Base-by-base conservation (phyloP, 257 asterid species). In the Fraxinus cuspidata region DNA sequence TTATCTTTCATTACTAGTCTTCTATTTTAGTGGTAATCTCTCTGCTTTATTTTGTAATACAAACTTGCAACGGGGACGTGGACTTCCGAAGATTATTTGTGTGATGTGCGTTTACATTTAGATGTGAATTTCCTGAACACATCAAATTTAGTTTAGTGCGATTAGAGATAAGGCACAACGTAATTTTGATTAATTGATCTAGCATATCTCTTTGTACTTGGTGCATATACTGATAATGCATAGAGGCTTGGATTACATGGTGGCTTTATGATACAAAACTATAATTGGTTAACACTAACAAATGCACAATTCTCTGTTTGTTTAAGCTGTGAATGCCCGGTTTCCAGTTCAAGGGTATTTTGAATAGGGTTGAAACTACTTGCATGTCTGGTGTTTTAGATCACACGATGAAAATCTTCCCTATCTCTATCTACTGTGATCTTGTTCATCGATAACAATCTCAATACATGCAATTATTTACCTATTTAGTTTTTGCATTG, bases 91-190 rank as follows among this genome's bases (percentile, higher is more conserved):
- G 68, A 60, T 9, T 5, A 10, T 60, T 23, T 21, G 2, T 60
- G 19, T 60, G 68, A 60, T 10, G 31, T 8, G 2, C 25, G 68
- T 21, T 60, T 7, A 60, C 10, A 60, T 7, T 0, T 21, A 23
- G 7, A 8, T 56, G 8, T 5, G 28, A n/a, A 8, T 58, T 40
- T 40, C 11, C 49, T 40, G 49, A 40, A 40, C 49, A 40, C 11
- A 40, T 11, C 3, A 40, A 40, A 40, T 0, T 40, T 10, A 40
- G 63, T 51, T 16, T 51, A 51, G 6, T 18, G 18, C 25, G 16
- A 51, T 51, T 51, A 4, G 51, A 51, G n/a, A 51, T 53, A 53
- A 90, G 64, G 27, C 27, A 18, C 64, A 53, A 6, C 5, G 3
- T 53, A 53, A 16, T 53, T 6, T 56, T 19, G 27, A 56, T n/a